Conservation (phyloP, 805 yeast genomes). For the Candida chilensis region DNA sequence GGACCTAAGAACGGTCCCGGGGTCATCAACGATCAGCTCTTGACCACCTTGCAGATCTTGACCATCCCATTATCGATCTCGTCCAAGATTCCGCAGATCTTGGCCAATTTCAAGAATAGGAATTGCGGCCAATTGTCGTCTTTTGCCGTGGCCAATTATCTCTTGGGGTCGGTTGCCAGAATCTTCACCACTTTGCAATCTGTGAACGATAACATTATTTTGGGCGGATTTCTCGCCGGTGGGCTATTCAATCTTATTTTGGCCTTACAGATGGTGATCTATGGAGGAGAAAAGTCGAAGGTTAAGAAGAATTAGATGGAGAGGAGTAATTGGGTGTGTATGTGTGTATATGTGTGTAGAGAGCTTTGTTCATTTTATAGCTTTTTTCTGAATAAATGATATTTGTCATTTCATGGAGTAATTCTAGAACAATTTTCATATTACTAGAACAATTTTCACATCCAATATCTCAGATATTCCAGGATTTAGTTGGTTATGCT, state of each 20-base stretch:
- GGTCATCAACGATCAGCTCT: slow-evolving; percentile 9
- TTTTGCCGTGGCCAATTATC: slow-evolving; percentile 22
- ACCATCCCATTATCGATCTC: slow-evolving; percentile 23
- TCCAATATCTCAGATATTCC: too few species aligned
- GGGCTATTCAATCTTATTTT: slow-evolving; percentile 20
- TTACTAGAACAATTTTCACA: too few species aligned
- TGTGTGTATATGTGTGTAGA: too few species aligned
- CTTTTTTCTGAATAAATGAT: too few species aligned
- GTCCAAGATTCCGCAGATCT: slow-evolving; percentile 31
- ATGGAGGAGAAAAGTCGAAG: slow-evolving; percentile 10
- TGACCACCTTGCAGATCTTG: slow-evolving; percentile 14
- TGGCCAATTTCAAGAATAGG: slow-evolving; percentile 18
- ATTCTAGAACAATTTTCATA: too few species aligned
- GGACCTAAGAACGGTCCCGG: slow-evolving; percentile 6
- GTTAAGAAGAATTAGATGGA: too few species aligned
- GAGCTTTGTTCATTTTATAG: too few species aligned
- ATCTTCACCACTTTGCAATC: slow-evolving; percentile 26
- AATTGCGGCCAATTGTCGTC: slow-evolving; percentile 33
- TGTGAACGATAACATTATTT: slow-evolving; percentile 19
- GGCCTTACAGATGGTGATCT: slow-evolving; percentile 20
- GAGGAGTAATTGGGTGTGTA: too few species aligned
- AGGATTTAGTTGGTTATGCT: too few species aligned
- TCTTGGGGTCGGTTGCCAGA: slow-evolving; percentile 25
- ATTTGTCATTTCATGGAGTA: too few species aligned
- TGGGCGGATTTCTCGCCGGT: slow-evolving; percentile 17